Evolutionary conservation across 495 filamentous ascomycete species (phyloP), one percentile per base, ranked within the genome.

Genomic region (Sordaria brevicollis): DNA sequence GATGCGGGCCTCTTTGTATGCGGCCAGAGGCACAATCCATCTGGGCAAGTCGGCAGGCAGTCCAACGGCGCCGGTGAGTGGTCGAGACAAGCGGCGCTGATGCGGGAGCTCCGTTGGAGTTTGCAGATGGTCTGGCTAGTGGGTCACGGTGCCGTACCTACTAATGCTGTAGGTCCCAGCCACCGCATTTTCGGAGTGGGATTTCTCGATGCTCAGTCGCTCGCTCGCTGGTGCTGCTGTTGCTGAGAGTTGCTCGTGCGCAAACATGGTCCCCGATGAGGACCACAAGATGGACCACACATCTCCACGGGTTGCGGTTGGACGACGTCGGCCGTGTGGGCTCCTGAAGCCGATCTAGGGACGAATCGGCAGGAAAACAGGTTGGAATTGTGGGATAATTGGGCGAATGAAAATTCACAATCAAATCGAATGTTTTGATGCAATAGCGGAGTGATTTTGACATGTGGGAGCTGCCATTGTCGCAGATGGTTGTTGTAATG

Each of bases 1-100:
- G 71, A 70, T 67, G 76, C 77, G 74, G 78, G 78, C 77, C 78
- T 75, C 74, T 29, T 54, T 65, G 72, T 80, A 80, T 80, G 78
- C 78, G 78, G 78, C 77, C 78, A 77, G 37, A 39, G 65, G 77
- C 78, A 76, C 71, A 74, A 66, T 68, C 71, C 65, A 67, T 68
- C 73, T 74, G 73, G 72, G 73, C 49, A 57, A 31, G 49, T 57
- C 49, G 49, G 49, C 72, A 68, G 67, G 71, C 68, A 73, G 37
- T 36, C 66, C 33, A 38, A 19, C 67, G 43, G 54, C 68, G 38
- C 54, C 43, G 49, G 65, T 77, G 74, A 79, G 43, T 79, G 77
- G 77, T 69, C 71, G 36, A 29, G 4, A 71, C 70, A 29, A 72
- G 69, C 62, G 54, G 65, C 66, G 73, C 68, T 69, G 71, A 72